Evolutionary conservation across 257 asterid species (phyloP), one percentile per base, ranked within the genome.

Genomic region (Solanum neorickii): DNA sequence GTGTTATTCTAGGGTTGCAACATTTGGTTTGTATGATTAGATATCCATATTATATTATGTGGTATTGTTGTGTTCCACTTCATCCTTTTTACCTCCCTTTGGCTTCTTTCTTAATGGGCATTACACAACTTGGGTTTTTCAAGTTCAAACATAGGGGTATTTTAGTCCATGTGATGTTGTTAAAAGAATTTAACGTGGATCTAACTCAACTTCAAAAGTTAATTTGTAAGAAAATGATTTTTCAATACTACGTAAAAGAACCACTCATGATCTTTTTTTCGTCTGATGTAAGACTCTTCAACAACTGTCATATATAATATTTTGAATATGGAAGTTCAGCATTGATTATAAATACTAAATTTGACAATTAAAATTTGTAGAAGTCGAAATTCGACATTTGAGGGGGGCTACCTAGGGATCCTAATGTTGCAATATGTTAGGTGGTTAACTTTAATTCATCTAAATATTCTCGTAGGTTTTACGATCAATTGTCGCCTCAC

Each of bases 31-130:
- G 18, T 13, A 25, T 94, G 96, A 95, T 86, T 95, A 93, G 95
- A 92, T 91, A 93, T 92, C 95, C 97, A 93, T 87, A 93, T 89
- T 15, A 27, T 25, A 13, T 27, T 27, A 82, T 74, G 18, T 65
- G 76, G 27, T 46, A 9, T 9, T 47, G 56, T 88, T 88, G 89
- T 93, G 91, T 89, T 90, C 93, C 94, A 89, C 91, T 89, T 69
- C 29, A 5, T 83, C 47, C 44, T 27, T 29, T 69, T 16, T 39
- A 12, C 86, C 31, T 82, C 12, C 46, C 68, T 52, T 76, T 37
- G 12, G 23, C 62, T 49, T 83, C 27, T 47, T 72, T 72, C 80
- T 72, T 3, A 39, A 12, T 70, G n/a, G 18, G 33, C 29, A 46
- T 85, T 78, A n/a, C 27, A 88, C 27, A 88, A 10, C 42, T 49